Percentiles rank a stretch among this genome's conserved stretches.
Conservation (phyloP, 1,284 basidiomycete species). For the Gomphus bonarii region DNA sequence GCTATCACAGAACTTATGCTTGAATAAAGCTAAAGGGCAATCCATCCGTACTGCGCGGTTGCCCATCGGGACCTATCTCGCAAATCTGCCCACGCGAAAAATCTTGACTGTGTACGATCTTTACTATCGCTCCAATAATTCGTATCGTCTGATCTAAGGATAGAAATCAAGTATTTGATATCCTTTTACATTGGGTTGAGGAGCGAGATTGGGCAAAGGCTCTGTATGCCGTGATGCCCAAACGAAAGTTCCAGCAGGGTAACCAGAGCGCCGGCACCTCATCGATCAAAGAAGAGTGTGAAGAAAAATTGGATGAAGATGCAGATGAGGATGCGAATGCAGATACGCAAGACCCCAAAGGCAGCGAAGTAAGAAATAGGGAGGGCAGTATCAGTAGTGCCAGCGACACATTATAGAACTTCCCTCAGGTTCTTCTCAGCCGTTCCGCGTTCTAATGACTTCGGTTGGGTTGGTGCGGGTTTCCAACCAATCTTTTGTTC, state of each 20-base stretch:
- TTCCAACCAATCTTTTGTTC: constrained; percentile 91
- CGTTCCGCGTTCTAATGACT: constrained; percentile 79
- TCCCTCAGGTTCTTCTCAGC: constrained; percentile 78
- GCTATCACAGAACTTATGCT: constrained; percentile 67
- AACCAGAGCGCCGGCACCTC: constrained; percentile 17
- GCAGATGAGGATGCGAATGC: background rate
- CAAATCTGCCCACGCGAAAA: constrained; percentile 80
- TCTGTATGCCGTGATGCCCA: constrained; percentile 79
- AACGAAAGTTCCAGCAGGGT: constrained; percentile 66
- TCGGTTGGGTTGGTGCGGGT: constrained; percentile 74
- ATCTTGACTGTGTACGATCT: constrained; percentile 83
- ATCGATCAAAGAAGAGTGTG: constrained; percentile 20
- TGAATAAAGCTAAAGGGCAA: constrained; percentile 72
- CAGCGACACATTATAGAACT: constrained; percentile 39
- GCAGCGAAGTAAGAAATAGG: background rate
- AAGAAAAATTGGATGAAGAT: background rate
- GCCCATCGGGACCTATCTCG: constrained; percentile 84
- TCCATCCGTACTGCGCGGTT: constrained; percentile 81
- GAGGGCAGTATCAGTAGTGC: background rate
- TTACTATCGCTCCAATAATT: constrained; percentile 39
- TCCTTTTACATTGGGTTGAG: constrained; percentile 84
- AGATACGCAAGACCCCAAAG: background rate
- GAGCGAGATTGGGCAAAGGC: constrained; percentile 76
- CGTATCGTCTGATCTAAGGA: background rate
- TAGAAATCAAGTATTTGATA: constrained; percentile 62